Evolutionary conservation across 2,329 filamentous ascomycete genomes (phyloP).

Genomic region (Aspergillus clavatus): DNA sequence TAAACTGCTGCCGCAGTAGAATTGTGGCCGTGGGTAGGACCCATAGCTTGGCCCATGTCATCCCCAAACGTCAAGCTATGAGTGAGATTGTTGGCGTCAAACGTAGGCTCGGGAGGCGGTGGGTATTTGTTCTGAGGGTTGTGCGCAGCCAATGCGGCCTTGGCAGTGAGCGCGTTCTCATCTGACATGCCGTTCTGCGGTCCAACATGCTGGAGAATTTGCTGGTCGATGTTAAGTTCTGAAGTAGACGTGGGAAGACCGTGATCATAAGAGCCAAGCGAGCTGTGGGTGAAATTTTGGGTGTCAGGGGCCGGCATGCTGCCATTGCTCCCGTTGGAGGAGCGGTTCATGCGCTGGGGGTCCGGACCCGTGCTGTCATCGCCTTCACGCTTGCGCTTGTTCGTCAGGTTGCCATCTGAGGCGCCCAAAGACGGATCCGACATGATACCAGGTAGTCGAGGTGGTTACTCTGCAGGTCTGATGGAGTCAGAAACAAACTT

Average conservation of each 20-base stretch:
- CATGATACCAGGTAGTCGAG: constrained; percentile 21
- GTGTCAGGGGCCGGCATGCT: constrained; percentile 32
- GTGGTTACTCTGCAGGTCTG: constrained; percentile 4
- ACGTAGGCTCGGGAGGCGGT: constrained; percentile 37
- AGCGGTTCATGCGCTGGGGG: constrained; percentile 37
- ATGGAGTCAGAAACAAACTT: neutral
- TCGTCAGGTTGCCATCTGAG: constrained; percentile 28
- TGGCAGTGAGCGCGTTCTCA: constrained; percentile 44
- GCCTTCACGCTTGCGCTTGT: constrained; percentile 41
- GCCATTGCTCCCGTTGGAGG: constrained; percentile 38
- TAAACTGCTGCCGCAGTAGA: constrained; percentile 59
- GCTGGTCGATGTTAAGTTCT: constrained; percentile 42
- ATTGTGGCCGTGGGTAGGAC: constrained; percentile 35
- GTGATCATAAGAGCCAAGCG: constrained; percentile 36
- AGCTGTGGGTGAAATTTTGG: constrained; percentile 33
- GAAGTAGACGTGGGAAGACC: constrained; percentile 33
- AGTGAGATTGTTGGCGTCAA: constrained; percentile 34
- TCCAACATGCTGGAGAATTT: constrained; percentile 46
- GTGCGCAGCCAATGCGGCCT: constrained; percentile 44
- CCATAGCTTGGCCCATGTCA: constrained; percentile 39
- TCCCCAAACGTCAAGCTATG: constrained; percentile 36
- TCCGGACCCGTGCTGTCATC: constrained; percentile 38
- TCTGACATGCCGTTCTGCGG: constrained; percentile 51
- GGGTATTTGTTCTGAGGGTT: constrained; percentile 43
- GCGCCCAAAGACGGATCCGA: constrained; percentile 36